These are phyloP conservation scores for Lupinus albus DNA, from an alignment of 306 rosid genomes.

Conservation along the genomic window DNA sequence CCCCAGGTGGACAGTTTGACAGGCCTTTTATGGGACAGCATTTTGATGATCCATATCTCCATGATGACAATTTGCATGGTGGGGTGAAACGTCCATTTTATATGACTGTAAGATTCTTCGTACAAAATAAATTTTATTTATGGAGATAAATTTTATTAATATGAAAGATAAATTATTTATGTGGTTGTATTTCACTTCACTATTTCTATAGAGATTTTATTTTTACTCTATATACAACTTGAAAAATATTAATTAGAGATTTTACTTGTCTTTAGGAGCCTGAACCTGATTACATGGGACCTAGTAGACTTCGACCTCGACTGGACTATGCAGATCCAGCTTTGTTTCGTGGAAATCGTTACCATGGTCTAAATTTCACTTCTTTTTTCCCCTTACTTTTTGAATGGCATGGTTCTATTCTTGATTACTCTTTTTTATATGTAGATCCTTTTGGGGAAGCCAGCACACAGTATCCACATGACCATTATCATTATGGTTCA, in stretches of 20 bases:
- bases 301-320: constrained; percentile 65
- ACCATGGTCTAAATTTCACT: constrained; percentile 52
- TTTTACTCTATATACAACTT: constrained; percentile 8
- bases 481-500: constrained; percentile 57
- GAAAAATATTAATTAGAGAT: constrained; percentile 25
- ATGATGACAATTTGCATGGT: constrained; percentile 58
- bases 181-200: constrained; percentile 13
- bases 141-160: too few species aligned
- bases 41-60: constrained; percentile 58
- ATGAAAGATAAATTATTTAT: background rate
- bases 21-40: constrained; percentile 56
- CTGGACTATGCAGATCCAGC: constrained; percentile 65
- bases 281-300: constrained; percentile 67
- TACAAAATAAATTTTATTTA: background rate
- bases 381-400: background rate
- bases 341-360: constrained; percentile 48
- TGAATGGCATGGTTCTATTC: background rate
- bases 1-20: constrained; percentile 55
- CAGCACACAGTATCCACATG: constrained; percentile 57
- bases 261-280: constrained; percentile 55
- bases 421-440: constrained; percentile 24
- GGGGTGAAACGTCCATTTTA: constrained; percentile 69
- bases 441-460: constrained; percentile 58
- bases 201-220: background rate
- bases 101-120: constrained; percentile 61